A percentile compares a stretch with the other conserved stretches of the same genome.
Conservation (phyloP, 306 rosid genomes). For the Malus fusca region DNA sequence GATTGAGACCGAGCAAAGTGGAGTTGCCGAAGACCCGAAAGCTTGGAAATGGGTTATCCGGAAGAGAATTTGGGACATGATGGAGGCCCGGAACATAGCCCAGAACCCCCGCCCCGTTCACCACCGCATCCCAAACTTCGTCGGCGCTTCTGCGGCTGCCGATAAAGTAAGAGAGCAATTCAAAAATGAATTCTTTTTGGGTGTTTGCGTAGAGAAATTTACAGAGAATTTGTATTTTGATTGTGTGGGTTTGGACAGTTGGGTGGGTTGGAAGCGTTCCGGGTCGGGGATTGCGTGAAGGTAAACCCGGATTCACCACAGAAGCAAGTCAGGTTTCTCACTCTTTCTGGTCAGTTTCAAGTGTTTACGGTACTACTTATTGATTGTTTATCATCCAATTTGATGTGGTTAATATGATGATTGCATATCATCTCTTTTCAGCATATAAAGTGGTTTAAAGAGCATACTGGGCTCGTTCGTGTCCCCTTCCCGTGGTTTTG, state of each 20-base stretch:
- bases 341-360: conserved; percentile 58
- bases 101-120: conserved; percentile 82
- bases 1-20: conserved; percentile 10
- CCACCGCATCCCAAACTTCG: conserved; percentile 88
- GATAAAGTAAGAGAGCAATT: conserved; percentile 35
- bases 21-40: conserved; percentile 35
- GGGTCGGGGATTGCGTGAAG: conserved; percentile 61
- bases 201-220: neutral
- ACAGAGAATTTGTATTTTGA: neutral
- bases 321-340: conserved; percentile 89
- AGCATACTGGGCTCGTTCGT: too few relatives aligned
- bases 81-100: conserved; percentile 64
- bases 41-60: conserved; percentile 95
- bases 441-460: too few relatives aligned
- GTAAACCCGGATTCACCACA: conserved; percentile 98
- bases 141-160: conserved; percentile 67
- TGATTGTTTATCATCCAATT: too few relatives aligned
- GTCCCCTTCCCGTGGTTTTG: too few relatives aligned
- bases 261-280: conserved; percentile 54
- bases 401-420: too few relatives aligned
- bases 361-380: too few relatives aligned
- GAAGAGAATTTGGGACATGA: conserved; percentile 71
- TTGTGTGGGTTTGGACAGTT: conserved; percentile 39
- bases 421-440: too few relatives aligned
- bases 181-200: neutral